Conservation (phyloP, 768 basidiomycete species). For the Tulasnella sp. region DNA sequence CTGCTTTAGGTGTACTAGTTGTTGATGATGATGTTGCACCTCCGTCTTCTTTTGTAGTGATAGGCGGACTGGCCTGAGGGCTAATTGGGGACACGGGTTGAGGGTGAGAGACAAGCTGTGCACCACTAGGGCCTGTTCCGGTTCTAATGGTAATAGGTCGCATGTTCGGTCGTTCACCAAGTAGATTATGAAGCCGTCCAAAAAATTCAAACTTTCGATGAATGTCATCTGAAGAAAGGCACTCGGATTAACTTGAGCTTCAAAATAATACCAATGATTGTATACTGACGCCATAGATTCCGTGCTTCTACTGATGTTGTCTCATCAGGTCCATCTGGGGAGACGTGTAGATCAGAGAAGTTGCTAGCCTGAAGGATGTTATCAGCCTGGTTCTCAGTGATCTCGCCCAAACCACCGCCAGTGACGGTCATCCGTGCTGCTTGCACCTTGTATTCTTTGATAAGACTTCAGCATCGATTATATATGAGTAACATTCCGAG, state of each 20-base stretch:
- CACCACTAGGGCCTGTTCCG: conserved; percentile 23
- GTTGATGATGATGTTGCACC: not conserved
- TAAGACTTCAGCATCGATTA: too few species aligned
- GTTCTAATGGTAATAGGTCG: conserved; percentile 24
- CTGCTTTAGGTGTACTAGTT: not conserved
- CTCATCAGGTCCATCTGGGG: conserved; percentile 15
- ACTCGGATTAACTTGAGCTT: not conserved
- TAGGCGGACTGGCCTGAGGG: conserved; percentile 20
- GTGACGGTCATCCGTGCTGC: not conserved
- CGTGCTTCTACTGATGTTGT: conserved; percentile 17
- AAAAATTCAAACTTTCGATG: conserved; percentile 20
- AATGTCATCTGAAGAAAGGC: conserved; percentile 19
- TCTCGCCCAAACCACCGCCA: conserved; percentile 17
- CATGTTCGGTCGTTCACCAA: conserved; percentile 22
- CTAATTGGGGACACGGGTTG: too few species aligned
- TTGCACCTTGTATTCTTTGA: not conserved
- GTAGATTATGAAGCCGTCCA: conserved; percentile 7
- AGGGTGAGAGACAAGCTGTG: conserved; percentile 17
- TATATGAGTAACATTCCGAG: too few species aligned
- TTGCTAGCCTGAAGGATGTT: not conserved
- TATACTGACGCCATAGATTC: conserved; percentile 24
- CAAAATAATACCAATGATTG: not conserved
- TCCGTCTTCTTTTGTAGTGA: not conserved
- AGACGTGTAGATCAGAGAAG: conserved; percentile 13
- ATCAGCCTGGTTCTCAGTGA: conserved; percentile 18